Evolutionary conservation across 768 basidiomycete species (phyloP), one percentile per base, ranked within the genome.

Genomic region (Gyrodon lividus): DNA sequence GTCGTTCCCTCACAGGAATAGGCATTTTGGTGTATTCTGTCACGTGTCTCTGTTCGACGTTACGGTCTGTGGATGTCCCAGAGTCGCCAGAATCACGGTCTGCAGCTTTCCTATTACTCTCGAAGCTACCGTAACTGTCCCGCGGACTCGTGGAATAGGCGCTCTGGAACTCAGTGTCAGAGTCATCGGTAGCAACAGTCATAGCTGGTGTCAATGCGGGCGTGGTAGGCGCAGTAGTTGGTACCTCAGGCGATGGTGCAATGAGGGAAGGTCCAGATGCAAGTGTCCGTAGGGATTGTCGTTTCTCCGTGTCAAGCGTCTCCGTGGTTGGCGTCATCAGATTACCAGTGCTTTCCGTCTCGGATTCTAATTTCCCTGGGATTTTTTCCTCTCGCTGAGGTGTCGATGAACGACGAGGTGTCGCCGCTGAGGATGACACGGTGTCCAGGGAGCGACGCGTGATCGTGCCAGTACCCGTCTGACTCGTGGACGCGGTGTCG

Each of bases 131-230:
- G 56, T 81, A 83, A 62, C 86, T 88, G 40, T 72, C 79, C 1
- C 86, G 80, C 12, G 88, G 87, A 61, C 87, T 89, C 3, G 80
- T 71, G 5, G 88, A 90, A 67, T 87, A 90, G 30, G 90, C 90
- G 56, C 89, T 92, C 70, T 91, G 89, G 67, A 92, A 92, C 61
- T 92, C 90, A 23, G 86, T 86, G 59, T 90, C 88, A 19, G 87
- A 89, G 58, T 89, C 88, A 52, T 89, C 87, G 7, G 86, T 81
- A 28, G 77, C 70, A 23, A 69, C 71, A 23, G 68, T 65, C 33
- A 70, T 61, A 20, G 64, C 56, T 2, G 66, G 61, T 0, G 72
- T 66, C 52, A 72, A 58, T 23, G 69, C 65, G 35, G 72, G 73
- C 9, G 71, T 75, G 51, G 66, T 67, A 6, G 74, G 69, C 13